phyloP scores from a whole-genome alignment of 148 eudicot genomes.

The Silene latifolia region DNA sequence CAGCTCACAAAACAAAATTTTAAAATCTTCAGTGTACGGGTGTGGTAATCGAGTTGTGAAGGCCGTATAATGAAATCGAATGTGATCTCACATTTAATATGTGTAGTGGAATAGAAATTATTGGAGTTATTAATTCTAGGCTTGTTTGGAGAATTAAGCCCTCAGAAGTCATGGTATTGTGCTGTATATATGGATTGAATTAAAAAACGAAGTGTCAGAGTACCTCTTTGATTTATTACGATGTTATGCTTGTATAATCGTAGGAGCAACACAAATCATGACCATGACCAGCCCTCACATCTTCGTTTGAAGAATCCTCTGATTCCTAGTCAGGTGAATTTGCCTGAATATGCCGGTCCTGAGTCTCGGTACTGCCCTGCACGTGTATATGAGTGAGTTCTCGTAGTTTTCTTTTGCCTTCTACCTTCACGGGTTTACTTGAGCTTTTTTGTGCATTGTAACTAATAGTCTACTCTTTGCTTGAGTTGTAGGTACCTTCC shows the following conservation, averaged over 20 bases:
- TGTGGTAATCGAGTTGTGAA: no score
- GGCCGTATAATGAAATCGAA: no score
- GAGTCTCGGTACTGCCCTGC: slow-evolving; percentile 96
- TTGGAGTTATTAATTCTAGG: no score
- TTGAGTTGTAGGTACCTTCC: slow-evolving; percentile 54
- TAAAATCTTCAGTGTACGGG: no score
- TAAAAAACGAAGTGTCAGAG: background rate
- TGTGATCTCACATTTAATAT: no score
- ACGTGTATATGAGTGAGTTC: slow-evolving; percentile 87
- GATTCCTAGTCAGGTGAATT: slow-evolving; percentile 60
- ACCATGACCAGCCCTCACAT: slow-evolving; percentile 95
- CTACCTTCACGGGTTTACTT: background rate
- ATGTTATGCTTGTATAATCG: background rate
- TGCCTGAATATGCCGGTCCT: slow-evolving; percentile 77
- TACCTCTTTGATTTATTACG: background rate
- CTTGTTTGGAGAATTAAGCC: background rate
- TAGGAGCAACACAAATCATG: slow-evolving; percentile 98
- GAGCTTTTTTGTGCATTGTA: background rate
- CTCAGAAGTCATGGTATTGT: background rate
- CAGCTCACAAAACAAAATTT: no score
- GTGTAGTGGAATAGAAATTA: no score
- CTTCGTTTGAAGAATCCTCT: slow-evolving; percentile 76
- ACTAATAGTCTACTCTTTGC: slow-evolving; percentile 12
- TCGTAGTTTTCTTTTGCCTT: background rate
- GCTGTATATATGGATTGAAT: background rate